Evolutionary conservation across 73 alveolate species (phyloP).

Genomic region (Uronychia setigera): DNA sequence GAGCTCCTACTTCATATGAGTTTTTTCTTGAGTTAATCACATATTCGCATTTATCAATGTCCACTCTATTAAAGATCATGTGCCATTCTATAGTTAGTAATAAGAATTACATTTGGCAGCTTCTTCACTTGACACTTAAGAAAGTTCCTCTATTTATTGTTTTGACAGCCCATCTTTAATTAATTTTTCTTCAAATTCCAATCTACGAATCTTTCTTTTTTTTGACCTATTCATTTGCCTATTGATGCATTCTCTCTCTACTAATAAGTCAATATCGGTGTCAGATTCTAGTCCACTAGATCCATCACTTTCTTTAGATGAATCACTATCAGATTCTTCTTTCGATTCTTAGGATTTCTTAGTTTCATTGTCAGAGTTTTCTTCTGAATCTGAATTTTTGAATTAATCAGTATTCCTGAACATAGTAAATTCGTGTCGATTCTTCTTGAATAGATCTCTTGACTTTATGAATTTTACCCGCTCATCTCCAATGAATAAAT

Average conservation of each 20-base stretch:
- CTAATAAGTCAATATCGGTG: constrained; percentile 38
- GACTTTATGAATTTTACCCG: constrained; percentile 10
- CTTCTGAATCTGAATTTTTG: neutral
- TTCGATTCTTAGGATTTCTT: neutral
- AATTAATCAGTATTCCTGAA: neutral
- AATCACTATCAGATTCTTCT: neutral
- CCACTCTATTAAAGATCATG: constrained; percentile 18
- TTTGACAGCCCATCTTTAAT: neutral
- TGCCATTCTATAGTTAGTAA: constrained; percentile 19
- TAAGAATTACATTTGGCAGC: neutral
- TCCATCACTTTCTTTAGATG: constrained; percentile 22
- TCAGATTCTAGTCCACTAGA: constrained; percentile 50
- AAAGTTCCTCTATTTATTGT: neutral
- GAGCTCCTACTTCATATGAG: constrained; percentile 45
- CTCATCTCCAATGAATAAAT: constrained; percentile 8
- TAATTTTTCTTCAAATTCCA: constrained; percentile 8
- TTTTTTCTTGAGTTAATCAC: constrained; percentile 47
- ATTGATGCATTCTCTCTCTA: constrained; percentile 24
- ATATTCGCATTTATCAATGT: constrained; percentile 43
- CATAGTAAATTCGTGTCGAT: neutral
- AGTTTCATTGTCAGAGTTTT: neutral
- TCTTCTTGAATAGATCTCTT: constrained; percentile 11
- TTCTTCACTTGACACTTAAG: constrained; percentile 24
- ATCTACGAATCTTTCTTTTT: neutral
- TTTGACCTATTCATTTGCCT: neutral